These are phyloP conservation scores for Trichoderma lentiforme DNA, from an alignment of 2,329 filamentous ascomycete genomes.

Conservation along the genomic window DNA sequence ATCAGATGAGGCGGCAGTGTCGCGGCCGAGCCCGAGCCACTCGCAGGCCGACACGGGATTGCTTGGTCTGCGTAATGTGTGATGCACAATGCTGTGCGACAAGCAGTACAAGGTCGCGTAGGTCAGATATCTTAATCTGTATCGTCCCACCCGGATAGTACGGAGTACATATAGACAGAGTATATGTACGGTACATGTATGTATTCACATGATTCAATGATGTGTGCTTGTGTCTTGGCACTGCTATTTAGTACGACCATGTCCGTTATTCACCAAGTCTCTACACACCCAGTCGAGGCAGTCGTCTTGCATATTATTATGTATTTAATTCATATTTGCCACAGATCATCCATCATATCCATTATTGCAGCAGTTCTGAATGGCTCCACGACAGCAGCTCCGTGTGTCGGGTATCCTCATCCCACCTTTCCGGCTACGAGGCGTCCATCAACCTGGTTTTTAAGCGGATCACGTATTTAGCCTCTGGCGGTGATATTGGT, in stretches of 20 bases:
- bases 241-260: background rate
- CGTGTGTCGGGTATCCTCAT: constrained; percentile 4
- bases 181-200: background rate
- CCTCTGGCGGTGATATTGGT: background rate
- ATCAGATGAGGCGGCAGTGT: constrained; percentile 16
- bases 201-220: background rate
- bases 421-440: background rate
- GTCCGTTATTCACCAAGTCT: background rate
- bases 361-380: background rate
- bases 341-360: background rate
- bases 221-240: background rate
- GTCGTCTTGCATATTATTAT: background rate
- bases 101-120: background rate
- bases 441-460: background rate
- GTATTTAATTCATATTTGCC: background rate
- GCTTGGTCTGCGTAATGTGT: background rate
- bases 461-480: background rate
- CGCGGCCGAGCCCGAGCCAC: constrained; percentile 6
- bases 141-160: background rate
- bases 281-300: background rate
- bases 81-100: background rate
- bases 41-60: constrained; percentile 16
- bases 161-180: background rate
- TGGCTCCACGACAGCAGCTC: background rate
- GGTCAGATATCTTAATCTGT: background rate